Evolutionary conservation across 306 rosid species (phyloP).

Genomic region (Trifolium fragiferum): DNA sequence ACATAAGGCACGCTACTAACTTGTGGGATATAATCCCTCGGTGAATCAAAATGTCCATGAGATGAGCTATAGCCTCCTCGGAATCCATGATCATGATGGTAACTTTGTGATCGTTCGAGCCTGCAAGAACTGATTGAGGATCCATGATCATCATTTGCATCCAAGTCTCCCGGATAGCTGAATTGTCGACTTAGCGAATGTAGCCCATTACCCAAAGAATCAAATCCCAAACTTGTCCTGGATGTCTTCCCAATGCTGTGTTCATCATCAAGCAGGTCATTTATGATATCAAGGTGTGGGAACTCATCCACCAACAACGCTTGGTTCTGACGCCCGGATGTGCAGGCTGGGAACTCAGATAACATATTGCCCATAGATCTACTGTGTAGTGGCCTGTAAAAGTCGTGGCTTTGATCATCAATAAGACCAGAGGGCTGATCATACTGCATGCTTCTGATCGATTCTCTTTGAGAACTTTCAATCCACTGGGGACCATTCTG

Average conservation of each 20-base stretch:
- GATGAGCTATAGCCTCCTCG: conserved; percentile 60
- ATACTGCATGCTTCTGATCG: conserved; percentile 55
- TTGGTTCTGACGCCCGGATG: conserved; percentile 75
- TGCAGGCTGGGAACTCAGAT: conserved; percentile 59
- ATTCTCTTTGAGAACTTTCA: conserved; percentile 67
- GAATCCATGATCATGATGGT: conserved; percentile 69
- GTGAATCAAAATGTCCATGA: conserved; percentile 59
- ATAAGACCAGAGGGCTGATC: conserved; percentile 56
- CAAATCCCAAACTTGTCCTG: conserved; percentile 50
- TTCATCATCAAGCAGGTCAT: conserved; percentile 93
- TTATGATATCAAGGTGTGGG: conserved; percentile 96
- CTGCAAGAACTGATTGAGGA: conserved; percentile 78
- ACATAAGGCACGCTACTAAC: conserved; percentile 53
- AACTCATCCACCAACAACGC: conserved; percentile 80
- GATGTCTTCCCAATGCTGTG: conserved; percentile 52
- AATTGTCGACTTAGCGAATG: conserved; percentile 69
- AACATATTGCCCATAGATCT: conserved; percentile 56
- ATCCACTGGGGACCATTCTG: conserved; percentile 75
- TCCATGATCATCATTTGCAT: conserved; percentile 58
- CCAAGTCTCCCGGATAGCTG: conserved; percentile 74
- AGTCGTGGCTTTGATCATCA: conserved; percentile 61
- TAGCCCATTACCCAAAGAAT: conserved; percentile 55
- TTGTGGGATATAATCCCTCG: conserved; percentile 63
- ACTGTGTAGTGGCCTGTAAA: conserved; percentile 62
- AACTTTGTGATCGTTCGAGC: conserved; percentile 85